Percentiles rank a stretch among this genome's conserved stretches.
phyloP scores from a whole-genome alignment of 371 early-diverging fungal genomes.

The Mucor plumbeus region DNA sequence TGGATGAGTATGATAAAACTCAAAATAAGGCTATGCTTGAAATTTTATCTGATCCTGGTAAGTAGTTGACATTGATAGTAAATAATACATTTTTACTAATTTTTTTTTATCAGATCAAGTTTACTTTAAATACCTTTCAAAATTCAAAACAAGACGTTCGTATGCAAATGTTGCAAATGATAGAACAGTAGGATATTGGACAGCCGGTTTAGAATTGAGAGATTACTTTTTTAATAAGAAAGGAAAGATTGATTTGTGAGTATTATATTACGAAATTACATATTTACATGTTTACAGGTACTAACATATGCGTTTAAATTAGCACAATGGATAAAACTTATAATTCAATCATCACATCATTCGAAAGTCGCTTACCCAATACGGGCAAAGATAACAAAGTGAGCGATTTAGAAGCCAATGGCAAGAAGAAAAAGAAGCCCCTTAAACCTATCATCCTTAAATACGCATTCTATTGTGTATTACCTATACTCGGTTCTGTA shows the following conservation, averaged over 20 bases:
- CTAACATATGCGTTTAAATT: not conserved
- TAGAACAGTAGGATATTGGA: conserved; percentile 72
- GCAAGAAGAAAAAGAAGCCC: not conserved
- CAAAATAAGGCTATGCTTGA: conserved; percentile 51
- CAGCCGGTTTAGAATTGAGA: conserved; percentile 59
- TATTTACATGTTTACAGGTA: not conserved
- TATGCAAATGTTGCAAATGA: conserved; percentile 79
- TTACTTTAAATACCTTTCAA: conserved; percentile 32
- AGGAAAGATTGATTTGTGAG: conserved; percentile 52
- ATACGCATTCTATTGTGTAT: conserved; percentile 8
- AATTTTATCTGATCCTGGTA: conserved; percentile 69
- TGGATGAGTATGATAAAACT: conserved; percentile 47
- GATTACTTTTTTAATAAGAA: conserved; percentile 57
- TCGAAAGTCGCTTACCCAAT: conserved; percentile 12
- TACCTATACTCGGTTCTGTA: conserved; percentile 25
- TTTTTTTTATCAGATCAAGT: conserved; percentile 9
- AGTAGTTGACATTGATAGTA: not conserved
- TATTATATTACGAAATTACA: not conserved
- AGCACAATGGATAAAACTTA: conserved; percentile 26
- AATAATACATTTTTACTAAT: not conserved
- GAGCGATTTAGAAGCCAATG: not conserved
- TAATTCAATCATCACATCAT: conserved; percentile 21
- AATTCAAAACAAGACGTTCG: conserved; percentile 55
- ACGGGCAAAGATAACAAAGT: not conserved
- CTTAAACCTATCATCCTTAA: not conserved